A percentile compares a stretch with the other conserved stretches of the same genome.
Evolutionary conservation across 23 red algal species (phyloP).

Genomic region (Chondrus crispus): DNA sequence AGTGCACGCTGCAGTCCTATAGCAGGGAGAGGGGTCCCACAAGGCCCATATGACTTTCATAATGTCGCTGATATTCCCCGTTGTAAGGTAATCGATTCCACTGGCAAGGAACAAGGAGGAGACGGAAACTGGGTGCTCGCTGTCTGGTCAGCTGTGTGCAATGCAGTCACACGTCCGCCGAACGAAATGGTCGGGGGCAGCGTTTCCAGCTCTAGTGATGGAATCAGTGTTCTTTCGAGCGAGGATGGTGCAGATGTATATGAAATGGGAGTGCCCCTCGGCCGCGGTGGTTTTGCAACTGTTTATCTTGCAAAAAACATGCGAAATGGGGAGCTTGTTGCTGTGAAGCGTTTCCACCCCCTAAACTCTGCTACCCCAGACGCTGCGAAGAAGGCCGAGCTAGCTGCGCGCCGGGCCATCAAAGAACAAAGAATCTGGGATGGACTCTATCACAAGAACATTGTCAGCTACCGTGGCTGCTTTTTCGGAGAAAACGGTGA

Average conservation of each 20-base stretch:
- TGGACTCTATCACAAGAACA: slow-evolving; percentile 65
- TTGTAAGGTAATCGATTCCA: not conserved
- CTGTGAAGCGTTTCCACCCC: slow-evolving; percentile 77
- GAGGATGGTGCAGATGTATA: slow-evolving; percentile 37
- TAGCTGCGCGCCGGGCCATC: slow-evolving; percentile 28
- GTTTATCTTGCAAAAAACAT: slow-evolving; percentile 70
- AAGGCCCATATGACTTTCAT: not conserved
- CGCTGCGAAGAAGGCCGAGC: slow-evolving; percentile 10
- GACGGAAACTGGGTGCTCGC: slow-evolving; percentile 11
- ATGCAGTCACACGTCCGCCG: slow-evolving; percentile 13
- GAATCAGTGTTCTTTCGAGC: not conserved
- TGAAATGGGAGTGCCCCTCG: slow-evolving; percentile 69
- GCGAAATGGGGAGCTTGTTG: slow-evolving; percentile 59
- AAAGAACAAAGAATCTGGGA: slow-evolving; percentile 87
- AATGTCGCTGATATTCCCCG: slow-evolving; percentile 13
- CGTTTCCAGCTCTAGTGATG: not conserved
- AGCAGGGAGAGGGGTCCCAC: not conserved
- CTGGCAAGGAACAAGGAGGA: not conserved
- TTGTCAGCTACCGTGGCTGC: slow-evolving; percentile 70
- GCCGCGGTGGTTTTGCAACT: slow-evolving; percentile 76
- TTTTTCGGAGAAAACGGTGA: slow-evolving; percentile 70
- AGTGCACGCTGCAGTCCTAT: not conserved
- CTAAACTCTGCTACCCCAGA: not conserved
- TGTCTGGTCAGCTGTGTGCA: slow-evolving; percentile 38
- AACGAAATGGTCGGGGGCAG: not conserved